Percentiles rank a stretch among this genome's conserved stretches.
These are phyloP conservation scores for Hymenoscyphus infarciens DNA, from an alignment of 2,329 filamentous ascomycete genomes.

Conservation along the genomic window DNA sequence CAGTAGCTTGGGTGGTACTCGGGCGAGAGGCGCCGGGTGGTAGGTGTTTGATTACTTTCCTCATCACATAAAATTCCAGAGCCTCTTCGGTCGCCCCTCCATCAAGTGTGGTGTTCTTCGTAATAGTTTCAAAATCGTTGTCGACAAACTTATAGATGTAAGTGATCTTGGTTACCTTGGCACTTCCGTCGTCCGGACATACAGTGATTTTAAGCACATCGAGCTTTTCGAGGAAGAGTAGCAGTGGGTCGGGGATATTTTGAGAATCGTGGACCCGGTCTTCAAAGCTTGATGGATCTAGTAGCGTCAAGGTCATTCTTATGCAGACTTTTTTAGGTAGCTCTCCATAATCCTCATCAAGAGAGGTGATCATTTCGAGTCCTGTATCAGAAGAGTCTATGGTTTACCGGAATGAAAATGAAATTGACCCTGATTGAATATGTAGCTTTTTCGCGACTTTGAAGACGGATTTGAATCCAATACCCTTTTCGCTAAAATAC, in stretches of 20 bases:
- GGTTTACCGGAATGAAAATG: too few species aligned
- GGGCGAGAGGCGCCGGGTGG: not conserved
- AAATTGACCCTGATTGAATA: constrained; percentile 38
- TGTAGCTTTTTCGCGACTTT: constrained; percentile 35
- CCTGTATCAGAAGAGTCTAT: too few species aligned
- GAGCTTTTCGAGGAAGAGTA: too few species aligned
- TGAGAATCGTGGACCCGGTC: too few species aligned
- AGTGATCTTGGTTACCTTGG: too few species aligned
- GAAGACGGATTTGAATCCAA: constrained; percentile 39
- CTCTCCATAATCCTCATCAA: too few species aligned
- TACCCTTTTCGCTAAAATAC: constrained; percentile 35
- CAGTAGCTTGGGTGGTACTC: not conserved
- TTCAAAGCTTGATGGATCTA: too few species aligned
- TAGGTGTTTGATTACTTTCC: not conserved
- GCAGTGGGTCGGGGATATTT: too few species aligned
- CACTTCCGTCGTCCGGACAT: too few species aligned
- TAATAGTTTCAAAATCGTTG: not conserved
- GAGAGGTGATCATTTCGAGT: too few species aligned
- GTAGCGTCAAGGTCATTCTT: not conserved
- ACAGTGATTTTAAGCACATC: too few species aligned
- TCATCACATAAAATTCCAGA: not conserved
- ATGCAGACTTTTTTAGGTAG: constrained; percentile 19
- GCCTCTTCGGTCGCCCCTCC: not conserved
- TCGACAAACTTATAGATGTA: too few species aligned
- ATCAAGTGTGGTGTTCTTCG: not conserved